Conservation (phyloP, 257 asterid genomes). For the Thymus quinquecostatus region DNA sequence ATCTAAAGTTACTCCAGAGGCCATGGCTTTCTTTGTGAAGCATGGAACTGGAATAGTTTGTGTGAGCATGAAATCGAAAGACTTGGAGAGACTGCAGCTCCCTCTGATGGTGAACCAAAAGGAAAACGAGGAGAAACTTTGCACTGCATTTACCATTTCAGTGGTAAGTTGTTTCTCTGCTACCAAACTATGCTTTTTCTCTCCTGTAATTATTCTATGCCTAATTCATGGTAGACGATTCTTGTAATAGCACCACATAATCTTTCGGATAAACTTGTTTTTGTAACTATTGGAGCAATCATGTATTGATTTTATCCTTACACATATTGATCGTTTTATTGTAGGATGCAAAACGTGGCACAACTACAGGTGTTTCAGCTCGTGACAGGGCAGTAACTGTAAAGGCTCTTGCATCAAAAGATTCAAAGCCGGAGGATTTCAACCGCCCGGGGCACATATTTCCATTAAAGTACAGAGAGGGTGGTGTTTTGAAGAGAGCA, state of each 20-base stretch:
- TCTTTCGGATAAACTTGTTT: conserved; percentile 10
- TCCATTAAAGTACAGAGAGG: conserved; percentile 85
- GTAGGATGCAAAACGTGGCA: conserved; percentile 94
- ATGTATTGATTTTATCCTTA: neutral
- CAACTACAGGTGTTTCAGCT: conserved; percentile 96
- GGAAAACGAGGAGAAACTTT: conserved; percentile 90
- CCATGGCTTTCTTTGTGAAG: conserved; percentile 93
- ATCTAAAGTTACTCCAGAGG: conserved; percentile 83
- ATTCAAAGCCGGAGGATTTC: conserved; percentile 84
- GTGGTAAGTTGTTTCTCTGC: conserved; percentile 58
- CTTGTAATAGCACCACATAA: neutral
- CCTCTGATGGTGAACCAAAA: conserved; percentile 87
- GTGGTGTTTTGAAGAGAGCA: conserved; percentile 95
- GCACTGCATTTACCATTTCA: conserved; percentile 88
- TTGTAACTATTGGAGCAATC: neutral
- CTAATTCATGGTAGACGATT: neutral
- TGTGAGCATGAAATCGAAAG: conserved; percentile 89
- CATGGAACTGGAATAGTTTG: conserved; percentile 97
- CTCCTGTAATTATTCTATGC: neutral
- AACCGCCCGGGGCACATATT: conserved; percentile 97
- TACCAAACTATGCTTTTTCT: neutral
- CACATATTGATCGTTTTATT: conserved; percentile 18
- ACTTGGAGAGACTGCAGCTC: conserved; percentile 80
- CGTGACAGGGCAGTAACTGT: conserved; percentile 80
- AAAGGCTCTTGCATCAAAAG: conserved; percentile 77